Percentiles rank a stretch among this genome's conserved stretches.
These are phyloP conservation scores for Tricholoma flavovirens DNA, from an alignment of 768 basidiomycete genomes.

Conservation along the genomic window DNA sequence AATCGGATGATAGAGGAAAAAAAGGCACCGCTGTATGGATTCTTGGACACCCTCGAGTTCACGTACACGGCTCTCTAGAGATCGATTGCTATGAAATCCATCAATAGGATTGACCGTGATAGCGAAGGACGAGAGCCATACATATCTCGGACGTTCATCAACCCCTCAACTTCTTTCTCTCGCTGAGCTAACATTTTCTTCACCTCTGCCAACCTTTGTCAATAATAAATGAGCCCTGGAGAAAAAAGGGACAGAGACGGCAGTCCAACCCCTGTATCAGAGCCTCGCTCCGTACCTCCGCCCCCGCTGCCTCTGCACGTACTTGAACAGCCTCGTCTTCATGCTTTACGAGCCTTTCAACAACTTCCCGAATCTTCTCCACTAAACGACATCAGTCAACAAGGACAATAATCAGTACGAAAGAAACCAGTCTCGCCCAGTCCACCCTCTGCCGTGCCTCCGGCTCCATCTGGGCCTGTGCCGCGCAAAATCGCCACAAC, in stretches of 20 bases:
- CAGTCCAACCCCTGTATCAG: neutral
- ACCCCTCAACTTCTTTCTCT: neutral
- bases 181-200: neutral
- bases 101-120: neutral
- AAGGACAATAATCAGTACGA: neutral
- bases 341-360: slow-evolving; percentile 18
- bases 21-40: neutral
- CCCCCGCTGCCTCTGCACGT: slow-evolving; percentile 16
- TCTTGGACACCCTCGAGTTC: neutral
- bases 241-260: neutral
- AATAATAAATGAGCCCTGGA: neutral
- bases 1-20: neutral
- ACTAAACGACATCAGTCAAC: slow-evolving; percentile 11
- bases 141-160: neutral
- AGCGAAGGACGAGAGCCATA: neutral
- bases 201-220: slow-evolving; percentile 7
- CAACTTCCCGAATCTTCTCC: slow-evolving; percentile 17
- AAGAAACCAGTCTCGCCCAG: neutral
- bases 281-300: slow-evolving; percentile 17
- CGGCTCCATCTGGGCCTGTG: neutral
- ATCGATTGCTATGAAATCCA: neutral
- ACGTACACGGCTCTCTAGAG: neutral
- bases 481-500: slow-evolving; percentile 10
- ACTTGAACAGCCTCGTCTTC: slow-evolving; percentile 25
- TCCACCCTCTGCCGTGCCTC: neutral